phyloP scores from a whole-genome alignment of 2,329 filamentous ascomycete species.

The Coleophoma crateriformis region DNA sequence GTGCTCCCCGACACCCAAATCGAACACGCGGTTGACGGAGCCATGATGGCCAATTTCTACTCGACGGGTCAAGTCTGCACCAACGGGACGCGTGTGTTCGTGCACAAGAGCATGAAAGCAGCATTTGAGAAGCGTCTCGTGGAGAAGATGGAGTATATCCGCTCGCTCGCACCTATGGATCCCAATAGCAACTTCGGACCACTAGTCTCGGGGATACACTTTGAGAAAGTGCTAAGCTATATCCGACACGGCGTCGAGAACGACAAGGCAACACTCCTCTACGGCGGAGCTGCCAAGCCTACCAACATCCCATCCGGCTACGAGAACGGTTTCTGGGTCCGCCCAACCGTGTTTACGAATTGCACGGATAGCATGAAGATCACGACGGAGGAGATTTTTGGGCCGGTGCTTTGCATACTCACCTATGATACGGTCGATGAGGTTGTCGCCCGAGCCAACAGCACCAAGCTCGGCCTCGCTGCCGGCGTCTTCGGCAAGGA shows the following conservation, averaged over 20 bases:
- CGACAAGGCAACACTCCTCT: slow-evolving; percentile 70
- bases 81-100: slow-evolving; percentile 84
- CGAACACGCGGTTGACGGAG: slow-evolving; percentile 77
- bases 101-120: slow-evolving; percentile 59
- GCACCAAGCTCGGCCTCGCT: slow-evolving; percentile 72
- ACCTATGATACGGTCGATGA: slow-evolving; percentile 66
- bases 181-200: slow-evolving; percentile 76
- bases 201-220: slow-evolving; percentile 68
- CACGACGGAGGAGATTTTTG: slow-evolving; percentile 79
- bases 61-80: slow-evolving; percentile 89
- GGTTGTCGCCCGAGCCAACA: slow-evolving; percentile 67
- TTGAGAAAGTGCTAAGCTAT: slow-evolving; percentile 72
- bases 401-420: slow-evolving; percentile 79
- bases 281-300: slow-evolving; percentile 61
- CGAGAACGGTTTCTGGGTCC: slow-evolving; percentile 71
- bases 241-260: slow-evolving; percentile 68
- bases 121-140: slow-evolving; percentile 65
- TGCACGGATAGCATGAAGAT: slow-evolving; percentile 81
- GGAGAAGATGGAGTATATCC: slow-evolving; percentile 64
- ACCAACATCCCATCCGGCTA: slow-evolving; percentile 25
- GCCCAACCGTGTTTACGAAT: slow-evolving; percentile 79
- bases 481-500: slow-evolving; percentile 79
- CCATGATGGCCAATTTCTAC: slow-evolving; percentile 94
- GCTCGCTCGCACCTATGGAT: slow-evolving; percentile 69
- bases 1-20: slow-evolving; percentile 76